A percentile compares a stretch with the other conserved stretches of the same genome.
phyloP scores from a whole-genome alignment of 2,329 filamentous ascomycete genomes.

The Myriangium duriaei region DNA sequence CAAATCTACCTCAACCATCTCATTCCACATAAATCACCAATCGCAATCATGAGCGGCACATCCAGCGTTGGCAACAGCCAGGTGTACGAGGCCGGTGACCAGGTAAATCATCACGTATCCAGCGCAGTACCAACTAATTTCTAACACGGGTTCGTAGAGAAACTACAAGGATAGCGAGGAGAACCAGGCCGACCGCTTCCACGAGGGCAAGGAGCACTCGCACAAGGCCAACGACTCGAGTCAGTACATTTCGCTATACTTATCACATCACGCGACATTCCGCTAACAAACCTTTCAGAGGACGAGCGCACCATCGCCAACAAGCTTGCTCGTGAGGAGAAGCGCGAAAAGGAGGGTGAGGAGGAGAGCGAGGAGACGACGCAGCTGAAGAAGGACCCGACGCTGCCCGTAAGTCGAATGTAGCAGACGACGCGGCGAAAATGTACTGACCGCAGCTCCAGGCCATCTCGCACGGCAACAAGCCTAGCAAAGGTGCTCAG shows the following conservation, averaged over 20 bases:
- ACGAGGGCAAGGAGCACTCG: constrained; percentile 59
- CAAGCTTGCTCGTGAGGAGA: constrained; percentile 52
- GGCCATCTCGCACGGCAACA: constrained; percentile 58
- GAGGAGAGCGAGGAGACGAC: constrained; percentile 24
- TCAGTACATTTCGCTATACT: constrained; percentile 34
- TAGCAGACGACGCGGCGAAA: not conserved
- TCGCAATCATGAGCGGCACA: constrained; percentile 35
- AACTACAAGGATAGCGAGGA: constrained; percentile 40
- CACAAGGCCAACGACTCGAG: constrained; percentile 61
- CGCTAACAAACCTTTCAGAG: constrained; percentile 36
- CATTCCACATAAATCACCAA: constrained; percentile 6
- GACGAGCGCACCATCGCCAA: constrained; percentile 61
- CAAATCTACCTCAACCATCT: not conserved
- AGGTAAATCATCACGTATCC: constrained; percentile 27
- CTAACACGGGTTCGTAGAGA: constrained; percentile 28
- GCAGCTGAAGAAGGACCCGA: constrained; percentile 47
- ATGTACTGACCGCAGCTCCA: constrained; percentile 10
- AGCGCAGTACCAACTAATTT: not conserved
- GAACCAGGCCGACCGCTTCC: constrained; percentile 45
- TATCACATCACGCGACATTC: not conserved
- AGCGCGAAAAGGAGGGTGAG: constrained; percentile 34
- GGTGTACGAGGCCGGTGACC: constrained; percentile 67
- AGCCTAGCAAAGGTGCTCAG: constrained; percentile 60
- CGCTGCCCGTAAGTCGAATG: constrained; percentile 24
- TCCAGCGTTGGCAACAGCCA: constrained; percentile 54